Conservation (phyloP, 2,329 filamentous ascomycete species). For the Colletotrichum lupini region DNA sequence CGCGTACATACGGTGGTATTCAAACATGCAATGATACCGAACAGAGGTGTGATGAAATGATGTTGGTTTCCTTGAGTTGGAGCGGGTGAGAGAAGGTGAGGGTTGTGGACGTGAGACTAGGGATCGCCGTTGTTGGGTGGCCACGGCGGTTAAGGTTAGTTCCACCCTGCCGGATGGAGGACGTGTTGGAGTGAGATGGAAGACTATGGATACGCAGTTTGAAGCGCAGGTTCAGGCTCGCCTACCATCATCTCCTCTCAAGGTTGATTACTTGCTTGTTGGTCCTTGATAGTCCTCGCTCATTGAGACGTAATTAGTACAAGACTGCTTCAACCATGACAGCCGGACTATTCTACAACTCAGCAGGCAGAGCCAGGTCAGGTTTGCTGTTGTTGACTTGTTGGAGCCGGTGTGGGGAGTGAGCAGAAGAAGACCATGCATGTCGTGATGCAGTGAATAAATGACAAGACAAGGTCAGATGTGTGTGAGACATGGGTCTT, state of each 20-base stretch:
- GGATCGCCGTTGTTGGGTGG: not conserved
- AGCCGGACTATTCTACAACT: too few species aligned
- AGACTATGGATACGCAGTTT: not conserved
- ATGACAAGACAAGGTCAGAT: not conserved
- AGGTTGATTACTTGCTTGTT: too few species aligned
- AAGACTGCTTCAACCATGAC: too few species aligned
- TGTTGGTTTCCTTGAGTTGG: not conserved
- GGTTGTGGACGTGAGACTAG: not conserved
- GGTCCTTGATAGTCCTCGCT: too few species aligned
- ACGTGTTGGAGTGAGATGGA: not conserved
- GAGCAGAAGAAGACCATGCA: not conserved
- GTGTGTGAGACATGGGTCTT: constrained; percentile 18
- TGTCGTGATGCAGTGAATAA: constrained; percentile 13
- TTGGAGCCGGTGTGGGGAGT: not conserved
- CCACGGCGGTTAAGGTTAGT: not conserved
- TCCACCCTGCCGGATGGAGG: not conserved
- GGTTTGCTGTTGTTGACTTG: not conserved
- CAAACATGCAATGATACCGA: not conserved
- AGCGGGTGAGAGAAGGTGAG: not conserved
- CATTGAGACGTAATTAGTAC: too few species aligned
- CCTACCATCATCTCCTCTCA: too few species aligned
- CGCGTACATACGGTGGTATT: not conserved
- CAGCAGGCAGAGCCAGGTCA: not conserved
- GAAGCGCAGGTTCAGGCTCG: too few species aligned
- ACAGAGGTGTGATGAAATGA: not conserved